These are phyloP conservation scores for Penicillium bialowiezense DNA, from an alignment of 495 filamentous ascomycete species.

Conservation along the genomic window DNA sequence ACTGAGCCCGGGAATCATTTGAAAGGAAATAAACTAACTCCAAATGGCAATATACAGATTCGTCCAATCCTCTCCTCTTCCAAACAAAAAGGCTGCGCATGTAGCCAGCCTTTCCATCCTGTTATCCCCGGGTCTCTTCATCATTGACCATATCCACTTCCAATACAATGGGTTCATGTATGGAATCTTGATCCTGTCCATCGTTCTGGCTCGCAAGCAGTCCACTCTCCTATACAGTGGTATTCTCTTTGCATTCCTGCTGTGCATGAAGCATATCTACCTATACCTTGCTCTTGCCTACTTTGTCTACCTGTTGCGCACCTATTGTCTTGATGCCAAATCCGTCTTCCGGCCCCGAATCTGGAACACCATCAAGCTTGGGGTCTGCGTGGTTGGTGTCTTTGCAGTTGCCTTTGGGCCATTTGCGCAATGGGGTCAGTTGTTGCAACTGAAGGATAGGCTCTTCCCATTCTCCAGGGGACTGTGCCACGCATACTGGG, in stretches of 20 bases:
- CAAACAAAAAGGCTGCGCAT: constrained; percentile 74
- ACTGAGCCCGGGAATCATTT: not conserved
- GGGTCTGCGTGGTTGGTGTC: constrained; percentile 64
- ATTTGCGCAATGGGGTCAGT: constrained; percentile 78
- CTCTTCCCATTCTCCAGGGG: constrained; percentile 94
- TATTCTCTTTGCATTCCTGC: constrained; percentile 73
- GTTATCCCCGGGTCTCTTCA: constrained; percentile 86
- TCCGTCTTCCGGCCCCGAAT: constrained; percentile 75
- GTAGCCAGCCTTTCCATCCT: constrained; percentile 85
- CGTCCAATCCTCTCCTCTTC: constrained; percentile 60
- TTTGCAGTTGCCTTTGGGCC: constrained; percentile 86
- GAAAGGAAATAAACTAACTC: not conserved
- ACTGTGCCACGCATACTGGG: constrained; percentile 97
- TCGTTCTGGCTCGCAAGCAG: constrained; percentile 74
- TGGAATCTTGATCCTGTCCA: constrained; percentile 78
- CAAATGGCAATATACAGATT: constrained; percentile 48
- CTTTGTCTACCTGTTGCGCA: constrained; percentile 85
- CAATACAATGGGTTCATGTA: constrained; percentile 99
- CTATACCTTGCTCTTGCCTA: constrained; percentile 95
- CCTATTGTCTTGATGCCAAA: constrained; percentile 80
- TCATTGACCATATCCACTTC: constrained; percentile 99
- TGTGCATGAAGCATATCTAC: constrained; percentile 98
- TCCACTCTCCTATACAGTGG: constrained; percentile 77
- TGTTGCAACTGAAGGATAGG: constrained; percentile 80
- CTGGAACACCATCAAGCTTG: constrained; percentile 78